Conservation (phyloP, 78 protist species). For the Acrasis kona region DNA sequence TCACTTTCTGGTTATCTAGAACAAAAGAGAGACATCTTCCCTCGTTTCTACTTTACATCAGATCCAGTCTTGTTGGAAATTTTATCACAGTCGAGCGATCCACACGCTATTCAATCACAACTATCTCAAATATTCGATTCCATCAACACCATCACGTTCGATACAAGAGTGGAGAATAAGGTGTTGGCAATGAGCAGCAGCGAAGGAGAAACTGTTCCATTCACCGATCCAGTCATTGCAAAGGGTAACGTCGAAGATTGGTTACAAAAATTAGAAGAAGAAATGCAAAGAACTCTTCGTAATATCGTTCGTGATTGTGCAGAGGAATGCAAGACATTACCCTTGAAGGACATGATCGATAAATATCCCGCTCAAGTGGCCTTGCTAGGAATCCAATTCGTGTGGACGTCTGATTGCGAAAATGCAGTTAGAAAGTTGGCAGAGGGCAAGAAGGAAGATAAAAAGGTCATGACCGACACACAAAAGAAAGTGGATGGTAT, state of each 20-base stretch:
- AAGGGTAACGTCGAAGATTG: slow-evolving; percentile 75
- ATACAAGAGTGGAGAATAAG: slow-evolving; percentile 1
- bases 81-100: slow-evolving; percentile 72
- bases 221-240: slow-evolving; percentile 32
- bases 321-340: slow-evolving; percentile 9
- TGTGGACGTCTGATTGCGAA: slow-evolving; percentile 64
- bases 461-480: background rate
- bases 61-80: slow-evolving; percentile 77
- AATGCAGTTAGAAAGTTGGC: slow-evolving; percentile 29
- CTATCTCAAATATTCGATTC: slow-evolving; percentile 52
- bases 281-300: slow-evolving; percentile 30
- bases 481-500: background rate
- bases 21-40: slow-evolving; percentile 60
- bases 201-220: slow-evolving; percentile 41
- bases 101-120: slow-evolving; percentile 56
- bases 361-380: slow-evolving; percentile 56
- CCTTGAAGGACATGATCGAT: background rate
- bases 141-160: slow-evolving; percentile 33
- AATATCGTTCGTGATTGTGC: background rate
- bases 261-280: slow-evolving; percentile 23
- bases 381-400: slow-evolving; percentile 60
- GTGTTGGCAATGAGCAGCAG: slow-evolving; percentile 4
- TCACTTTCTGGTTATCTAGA: slow-evolving; percentile 72
- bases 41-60: slow-evolving; percentile 85
- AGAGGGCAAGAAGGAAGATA: background rate